Base-by-base conservation (phyloP, 371 early-diverging fungal genomes). In the Encephalitozoon cuniculi region DNA sequence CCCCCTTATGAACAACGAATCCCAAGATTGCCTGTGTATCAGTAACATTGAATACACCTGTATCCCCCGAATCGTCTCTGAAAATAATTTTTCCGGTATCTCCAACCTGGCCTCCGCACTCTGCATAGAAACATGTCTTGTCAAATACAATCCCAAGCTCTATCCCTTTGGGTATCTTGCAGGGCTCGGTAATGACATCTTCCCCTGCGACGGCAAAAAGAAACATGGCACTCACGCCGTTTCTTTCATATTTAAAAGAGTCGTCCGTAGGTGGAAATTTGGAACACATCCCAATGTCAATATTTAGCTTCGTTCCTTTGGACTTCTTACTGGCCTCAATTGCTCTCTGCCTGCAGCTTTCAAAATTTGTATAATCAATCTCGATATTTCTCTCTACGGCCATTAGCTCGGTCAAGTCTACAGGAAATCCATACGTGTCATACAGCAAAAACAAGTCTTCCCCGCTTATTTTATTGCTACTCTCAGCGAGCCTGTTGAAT, bases 381-480 rank as follows among this genome's bases (percentile, higher is more conserved):
- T 78, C 74, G 66, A 97, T 84, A 7, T 91, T 92, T 81, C 89
- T 90, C 85, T 97, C 97, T 82, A 94, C 93, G 26, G 95, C 95
- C 92, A 97, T 95, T 63, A 97, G 83, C 75, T 91, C 90, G 6
- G 97, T 97, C 71, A 99, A 87, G 86, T 99, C 99, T 4, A 94
- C 91, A 15, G 99, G 99, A 90, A 97, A 97, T 64, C 99, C 99
- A 84, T 92, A 99, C 15, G 97, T 96, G 84, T 97, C 99, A 80
- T 99, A 96, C 79, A 99, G 87, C 26, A 93, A 88, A 94, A 95
- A 99, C 23, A 92, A 95, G 85, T 93, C 92, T 41, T 88, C 89
- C 55, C 95, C 96, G 39, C 88, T 87, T 53, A 96, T 84, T 77
- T 43, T 88, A 84, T 74, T 88, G 84, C 73, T 92, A 86, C 84